These are phyloP conservation scores for Fusarium praegraminearum DNA, from an alignment of 2,329 filamentous ascomycete genomes.

Conservation along the genomic window DNA sequence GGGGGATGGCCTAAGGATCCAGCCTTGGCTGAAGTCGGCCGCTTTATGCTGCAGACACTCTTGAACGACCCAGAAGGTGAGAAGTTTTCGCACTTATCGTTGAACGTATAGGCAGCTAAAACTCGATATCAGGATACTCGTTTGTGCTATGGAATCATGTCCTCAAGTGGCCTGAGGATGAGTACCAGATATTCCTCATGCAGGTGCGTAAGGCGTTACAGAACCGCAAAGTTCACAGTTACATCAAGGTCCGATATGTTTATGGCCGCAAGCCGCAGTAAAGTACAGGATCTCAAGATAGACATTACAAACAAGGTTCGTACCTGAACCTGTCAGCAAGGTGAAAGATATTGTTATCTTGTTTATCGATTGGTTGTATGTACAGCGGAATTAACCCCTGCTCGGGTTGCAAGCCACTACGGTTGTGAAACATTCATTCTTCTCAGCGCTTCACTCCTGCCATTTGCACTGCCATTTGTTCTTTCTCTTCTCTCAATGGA, in stretches of 20 bases:
- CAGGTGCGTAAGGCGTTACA: conserved; percentile 32
- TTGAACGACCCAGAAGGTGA: conserved; percentile 39
- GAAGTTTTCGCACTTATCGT: rapidly evolving
- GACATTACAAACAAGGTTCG: too few species aligned
- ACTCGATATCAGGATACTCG: neutral
- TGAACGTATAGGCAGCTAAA: rapidly evolving
- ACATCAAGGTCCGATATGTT: conserved; percentile 36
- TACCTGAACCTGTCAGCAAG: rapidly evolving
- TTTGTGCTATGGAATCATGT: conserved; percentile 38
- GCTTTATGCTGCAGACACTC: conserved; percentile 23
- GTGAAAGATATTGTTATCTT: neutral
- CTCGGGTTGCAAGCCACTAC: conserved; percentile 4
- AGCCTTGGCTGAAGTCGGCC: conserved; percentile 29
- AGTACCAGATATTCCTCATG: conserved; percentile 41
- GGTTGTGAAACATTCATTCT: conserved; percentile 3
- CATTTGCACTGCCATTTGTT: neutral
- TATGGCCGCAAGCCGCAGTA: conserved; percentile 33
- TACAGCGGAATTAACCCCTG: neutral
- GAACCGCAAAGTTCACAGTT: conserved; percentile 35
- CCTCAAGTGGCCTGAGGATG: conserved; percentile 37
- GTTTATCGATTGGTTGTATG: neutral
- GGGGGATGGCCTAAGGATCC: conserved; percentile 38
- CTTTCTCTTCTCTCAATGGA: too few species aligned
- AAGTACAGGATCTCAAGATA: too few species aligned
- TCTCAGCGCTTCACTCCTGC: conserved; percentile 5